Percentiles rank a stretch among this genome's conserved stretches.
Evolutionary conservation across 768 basidiomycete genomes (phyloP).

Genomic region (Kwoniella newhampshirensis): DNA sequence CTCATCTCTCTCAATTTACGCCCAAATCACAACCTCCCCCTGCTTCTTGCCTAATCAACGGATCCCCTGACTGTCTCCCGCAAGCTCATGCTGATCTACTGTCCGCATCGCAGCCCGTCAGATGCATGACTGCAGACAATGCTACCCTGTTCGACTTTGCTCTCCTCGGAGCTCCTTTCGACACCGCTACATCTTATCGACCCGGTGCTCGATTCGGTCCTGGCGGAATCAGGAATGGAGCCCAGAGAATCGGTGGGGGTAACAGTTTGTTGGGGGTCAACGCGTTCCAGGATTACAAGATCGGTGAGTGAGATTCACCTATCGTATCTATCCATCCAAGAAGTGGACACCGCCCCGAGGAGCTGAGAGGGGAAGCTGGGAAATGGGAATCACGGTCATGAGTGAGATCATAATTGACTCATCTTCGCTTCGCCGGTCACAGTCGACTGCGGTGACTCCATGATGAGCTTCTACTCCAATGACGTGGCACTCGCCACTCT

Average conservation of each 20-base stretch:
- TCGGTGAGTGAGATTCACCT: constrained; percentile 12
- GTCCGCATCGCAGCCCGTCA: neutral
- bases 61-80: neutral
- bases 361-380: too few species aligned
- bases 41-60: too few species aligned
- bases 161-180: constrained; percentile 58
- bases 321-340: too few species aligned
- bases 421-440: neutral
- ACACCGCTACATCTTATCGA: constrained; percentile 21
- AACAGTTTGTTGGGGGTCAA: constrained; percentile 26
- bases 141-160: constrained; percentile 66
- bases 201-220: constrained; percentile 80
- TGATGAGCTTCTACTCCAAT: constrained; percentile 75
- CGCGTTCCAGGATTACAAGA: constrained; percentile 17
- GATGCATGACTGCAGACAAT: constrained; percentile 10
- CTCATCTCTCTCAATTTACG: too few species aligned
- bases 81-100: neutral
- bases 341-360: too few species aligned
- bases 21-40: too few species aligned
- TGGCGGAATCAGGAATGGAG: constrained; percentile 66
- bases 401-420: neutral
- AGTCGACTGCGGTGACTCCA: constrained; percentile 83
- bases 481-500: constrained; percentile 81
- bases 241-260: constrained; percentile 26
- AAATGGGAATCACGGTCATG: too few species aligned